phyloP scores from a whole-genome alignment of 192 early-diverging fungal species.

The Dimargaris cristalligena region DNA sequence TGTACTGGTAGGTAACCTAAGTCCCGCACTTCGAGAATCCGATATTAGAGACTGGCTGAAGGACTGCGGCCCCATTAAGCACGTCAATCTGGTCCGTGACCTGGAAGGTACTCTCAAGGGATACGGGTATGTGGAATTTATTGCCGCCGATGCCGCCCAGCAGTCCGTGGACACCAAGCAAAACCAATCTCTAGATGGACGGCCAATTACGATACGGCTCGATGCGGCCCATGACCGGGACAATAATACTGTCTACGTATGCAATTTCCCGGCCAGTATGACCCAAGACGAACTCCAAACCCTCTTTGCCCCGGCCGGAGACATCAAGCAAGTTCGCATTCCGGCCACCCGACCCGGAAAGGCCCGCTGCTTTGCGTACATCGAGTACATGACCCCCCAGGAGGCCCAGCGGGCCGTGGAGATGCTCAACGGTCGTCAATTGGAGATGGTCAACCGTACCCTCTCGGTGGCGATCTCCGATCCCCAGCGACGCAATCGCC shows the following conservation, averaged over 20 bases:
- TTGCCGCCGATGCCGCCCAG: neutral
- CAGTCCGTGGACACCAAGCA: neutral
- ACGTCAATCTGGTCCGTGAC: neutral
- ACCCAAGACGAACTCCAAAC: neutral
- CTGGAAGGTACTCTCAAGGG: neutral
- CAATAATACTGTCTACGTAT: neutral
- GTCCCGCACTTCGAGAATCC: neutral
- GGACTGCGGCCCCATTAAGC: neutral
- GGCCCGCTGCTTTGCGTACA: neutral
- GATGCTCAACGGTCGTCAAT: neutral
- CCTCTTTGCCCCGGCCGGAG: neutral
- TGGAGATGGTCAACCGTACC: neutral
- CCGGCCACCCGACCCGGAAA: neutral
- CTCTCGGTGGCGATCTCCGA: slow-evolving; percentile 1
- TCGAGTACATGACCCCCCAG: neutral
- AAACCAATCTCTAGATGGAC: neutral
- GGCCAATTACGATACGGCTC: neutral
- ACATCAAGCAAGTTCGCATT: neutral
- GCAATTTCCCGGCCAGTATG: neutral
- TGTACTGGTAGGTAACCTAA: neutral
- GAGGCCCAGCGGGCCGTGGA: neutral
- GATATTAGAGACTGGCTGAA: neutral
- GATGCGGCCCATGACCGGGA: neutral
- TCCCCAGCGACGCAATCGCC: neutral
- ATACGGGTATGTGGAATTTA: neutral